Conservation (phyloP, 139 green algal species). For the Marvania coccoides region DNA sequence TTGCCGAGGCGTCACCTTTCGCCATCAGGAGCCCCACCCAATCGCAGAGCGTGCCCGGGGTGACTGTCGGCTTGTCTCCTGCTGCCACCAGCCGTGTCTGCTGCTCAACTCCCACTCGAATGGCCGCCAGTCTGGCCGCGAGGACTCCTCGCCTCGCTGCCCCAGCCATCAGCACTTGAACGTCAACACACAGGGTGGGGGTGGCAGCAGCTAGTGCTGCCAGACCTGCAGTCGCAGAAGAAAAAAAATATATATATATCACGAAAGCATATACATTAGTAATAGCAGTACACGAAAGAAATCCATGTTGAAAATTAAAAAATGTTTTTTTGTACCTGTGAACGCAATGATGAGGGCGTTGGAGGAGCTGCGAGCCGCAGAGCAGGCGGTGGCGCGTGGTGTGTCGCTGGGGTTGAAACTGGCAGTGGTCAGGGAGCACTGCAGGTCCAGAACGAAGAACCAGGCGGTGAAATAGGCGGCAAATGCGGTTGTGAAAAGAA, state of each 20-base stretch:
- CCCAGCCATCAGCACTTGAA: neutral
- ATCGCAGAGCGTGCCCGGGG: constrained; percentile 4
- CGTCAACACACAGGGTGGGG: neutral
- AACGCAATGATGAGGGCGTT: too few species aligned
- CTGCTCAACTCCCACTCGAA: constrained; percentile 7
- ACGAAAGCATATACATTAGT: too few species aligned
- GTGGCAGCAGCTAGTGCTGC: too few species aligned
- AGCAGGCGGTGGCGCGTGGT: too few species aligned
- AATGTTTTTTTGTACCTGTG: too few species aligned
- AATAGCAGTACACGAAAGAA: too few species aligned
- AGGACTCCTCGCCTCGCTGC: neutral
- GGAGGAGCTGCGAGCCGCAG: too few species aligned
- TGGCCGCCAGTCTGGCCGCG: neutral
- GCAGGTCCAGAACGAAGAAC: neutral
- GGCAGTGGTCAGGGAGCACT: neutral
- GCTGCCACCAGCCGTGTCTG: constrained; percentile 16
- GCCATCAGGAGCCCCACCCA: constrained; percentile 12
- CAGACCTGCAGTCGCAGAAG: neutral
- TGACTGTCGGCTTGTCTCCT: constrained; percentile 24
- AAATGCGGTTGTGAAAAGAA: constrained; percentile 9
- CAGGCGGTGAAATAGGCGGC: constrained; percentile 11
- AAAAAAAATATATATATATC: neutral
- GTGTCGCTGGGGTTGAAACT: too few species aligned
- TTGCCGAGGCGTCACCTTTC: neutral
- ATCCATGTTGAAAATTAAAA: too few species aligned